These are phyloP conservation scores for Coemansia sp. DNA, from an alignment of 192 early-diverging fungal genomes.

Conservation along the genomic window DNA sequence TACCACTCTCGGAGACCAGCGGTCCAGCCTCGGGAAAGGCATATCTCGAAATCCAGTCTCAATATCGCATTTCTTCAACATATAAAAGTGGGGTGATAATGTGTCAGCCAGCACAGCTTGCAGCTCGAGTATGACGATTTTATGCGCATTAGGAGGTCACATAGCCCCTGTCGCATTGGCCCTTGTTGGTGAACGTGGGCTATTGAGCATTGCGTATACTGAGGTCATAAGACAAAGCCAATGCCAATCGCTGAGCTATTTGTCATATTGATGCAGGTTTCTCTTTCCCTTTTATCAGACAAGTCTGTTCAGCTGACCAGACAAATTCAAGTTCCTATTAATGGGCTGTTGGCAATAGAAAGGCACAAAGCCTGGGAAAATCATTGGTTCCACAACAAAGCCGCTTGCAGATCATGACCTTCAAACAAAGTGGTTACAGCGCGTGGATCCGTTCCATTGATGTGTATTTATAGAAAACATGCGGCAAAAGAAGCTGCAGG, in stretches of 20 bases:
- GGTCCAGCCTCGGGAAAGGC: too few species aligned
- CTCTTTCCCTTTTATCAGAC: neutral
- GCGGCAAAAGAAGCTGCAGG: neutral
- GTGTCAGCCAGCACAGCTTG: too few species aligned
- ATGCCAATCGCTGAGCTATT: neutral
- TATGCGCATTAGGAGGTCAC: too few species aligned
- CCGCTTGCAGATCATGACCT: neutral
- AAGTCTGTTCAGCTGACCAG: neutral
- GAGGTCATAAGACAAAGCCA: neutral
- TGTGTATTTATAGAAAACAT: slow-evolving; percentile 5
- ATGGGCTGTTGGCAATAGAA: neutral
- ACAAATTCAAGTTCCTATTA: neutral
- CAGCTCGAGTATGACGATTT: too few species aligned
- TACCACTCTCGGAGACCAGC: neutral
- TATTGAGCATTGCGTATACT: neutral
- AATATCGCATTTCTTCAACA: too few species aligned
- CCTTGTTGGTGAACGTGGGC: neutral
- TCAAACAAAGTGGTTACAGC: neutral
- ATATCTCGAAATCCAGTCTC: too few species aligned
- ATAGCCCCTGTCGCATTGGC: too few species aligned
- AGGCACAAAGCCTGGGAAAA: neutral
- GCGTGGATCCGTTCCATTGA: neutral
- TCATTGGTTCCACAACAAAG: neutral
- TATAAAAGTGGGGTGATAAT: too few species aligned
- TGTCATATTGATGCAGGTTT: neutral